Percentiles rank a stretch among this genome's conserved stretches.
Evolutionary conservation across 2,329 filamentous ascomycete species (phyloP).

Genomic region (Penicillium sp.): DNA sequence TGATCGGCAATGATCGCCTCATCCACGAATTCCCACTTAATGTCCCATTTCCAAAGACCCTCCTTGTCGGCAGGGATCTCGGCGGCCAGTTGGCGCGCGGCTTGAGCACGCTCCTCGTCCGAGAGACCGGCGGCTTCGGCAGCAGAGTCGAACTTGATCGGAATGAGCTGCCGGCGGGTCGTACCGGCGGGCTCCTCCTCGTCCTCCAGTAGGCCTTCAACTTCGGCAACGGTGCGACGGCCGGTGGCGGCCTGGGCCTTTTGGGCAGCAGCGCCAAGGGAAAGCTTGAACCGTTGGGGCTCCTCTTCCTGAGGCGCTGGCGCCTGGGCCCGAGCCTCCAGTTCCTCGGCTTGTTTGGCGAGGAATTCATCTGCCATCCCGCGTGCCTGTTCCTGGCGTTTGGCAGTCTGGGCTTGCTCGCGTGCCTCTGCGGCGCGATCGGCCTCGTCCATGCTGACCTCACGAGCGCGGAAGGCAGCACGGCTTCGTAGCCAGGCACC

Average conservation of each 20-base stretch:
- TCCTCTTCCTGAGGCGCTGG: conserved; percentile 32
- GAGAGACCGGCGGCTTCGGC: conserved; percentile 63
- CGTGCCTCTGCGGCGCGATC: conserved; percentile 74
- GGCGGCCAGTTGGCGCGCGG: conserved; percentile 72
- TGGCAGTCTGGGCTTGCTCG: conserved; percentile 63
- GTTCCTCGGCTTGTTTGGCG: conserved; percentile 72
- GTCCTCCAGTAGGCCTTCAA: conserved; percentile 90
- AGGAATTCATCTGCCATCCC: conserved; percentile 89
- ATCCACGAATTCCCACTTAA: conserved; percentile 89
- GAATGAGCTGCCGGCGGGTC: conserved; percentile 68
- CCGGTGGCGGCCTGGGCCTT: conserved; percentile 55
- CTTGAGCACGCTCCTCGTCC: conserved; percentile 80
- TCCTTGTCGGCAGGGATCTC: conserved; percentile 86
- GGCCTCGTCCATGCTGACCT: conserved; percentile 70
- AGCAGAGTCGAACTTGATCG: conserved; percentile 72
- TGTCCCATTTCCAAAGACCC: conserved; percentile 83
- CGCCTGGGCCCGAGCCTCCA: conserved; percentile 46
- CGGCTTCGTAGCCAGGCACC: conserved; percentile 80
- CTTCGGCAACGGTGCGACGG: conserved; percentile 80
- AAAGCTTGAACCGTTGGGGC: conserved; percentile 84
- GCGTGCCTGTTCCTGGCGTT: conserved; percentile 69
- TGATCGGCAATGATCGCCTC: conserved; percentile 75
- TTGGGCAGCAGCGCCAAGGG: conserved; percentile 81
- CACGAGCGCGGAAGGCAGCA: conserved; percentile 63
- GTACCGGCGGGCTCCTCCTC: conserved; percentile 73